A percentile compares a stretch with the other conserved stretches of the same genome.
Conservation (phyloP, 305 asterid species). For the Plantago coronopus region DNA sequence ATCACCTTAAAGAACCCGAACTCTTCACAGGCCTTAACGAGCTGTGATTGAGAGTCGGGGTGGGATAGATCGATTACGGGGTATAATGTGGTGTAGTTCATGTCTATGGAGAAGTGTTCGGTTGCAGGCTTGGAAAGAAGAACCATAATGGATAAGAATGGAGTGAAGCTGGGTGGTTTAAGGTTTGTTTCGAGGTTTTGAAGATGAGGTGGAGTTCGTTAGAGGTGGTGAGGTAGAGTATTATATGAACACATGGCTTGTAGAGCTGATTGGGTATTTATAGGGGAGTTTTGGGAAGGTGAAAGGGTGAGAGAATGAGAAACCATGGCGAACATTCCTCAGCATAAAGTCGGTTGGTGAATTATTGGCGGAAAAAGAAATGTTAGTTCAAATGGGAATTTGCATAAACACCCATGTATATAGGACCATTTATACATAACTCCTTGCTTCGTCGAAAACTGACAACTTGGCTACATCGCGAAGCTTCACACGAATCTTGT, state of each 20-base stretch:
- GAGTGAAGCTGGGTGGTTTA: not conserved
- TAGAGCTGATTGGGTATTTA: slow-evolving; percentile 30
- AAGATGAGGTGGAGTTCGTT: slow-evolving; percentile 21
- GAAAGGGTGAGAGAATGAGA: not conserved
- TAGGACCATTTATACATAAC: no score
- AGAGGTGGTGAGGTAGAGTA: slow-evolving; percentile 21
- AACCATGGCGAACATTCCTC: no score
- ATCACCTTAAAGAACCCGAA: slow-evolving; percentile 78
- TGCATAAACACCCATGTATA: not conserved
- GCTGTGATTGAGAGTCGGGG: slow-evolving; percentile 55
- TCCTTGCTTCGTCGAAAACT: no score
- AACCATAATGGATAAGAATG: slow-evolving; percentile 27
- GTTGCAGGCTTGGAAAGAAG: slow-evolving; percentile 41
- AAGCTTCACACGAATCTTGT: no score
- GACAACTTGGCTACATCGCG: no score
- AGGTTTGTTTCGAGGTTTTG: not conserved
- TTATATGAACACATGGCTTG: slow-evolving; percentile 17
- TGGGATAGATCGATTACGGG: slow-evolving; percentile 63
- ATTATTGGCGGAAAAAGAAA: not conserved
- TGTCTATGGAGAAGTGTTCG: slow-evolving; percentile 41
- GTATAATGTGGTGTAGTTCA: slow-evolving; percentile 32
- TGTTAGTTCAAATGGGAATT: not conserved
- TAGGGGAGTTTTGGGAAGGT: slow-evolving; percentile 10
- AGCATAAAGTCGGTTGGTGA: not conserved
- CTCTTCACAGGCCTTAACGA: slow-evolving; percentile 75